phyloP scores from a whole-genome alignment of 2,329 filamentous ascomycete genomes.

The Colletotrichum sojae region DNA sequence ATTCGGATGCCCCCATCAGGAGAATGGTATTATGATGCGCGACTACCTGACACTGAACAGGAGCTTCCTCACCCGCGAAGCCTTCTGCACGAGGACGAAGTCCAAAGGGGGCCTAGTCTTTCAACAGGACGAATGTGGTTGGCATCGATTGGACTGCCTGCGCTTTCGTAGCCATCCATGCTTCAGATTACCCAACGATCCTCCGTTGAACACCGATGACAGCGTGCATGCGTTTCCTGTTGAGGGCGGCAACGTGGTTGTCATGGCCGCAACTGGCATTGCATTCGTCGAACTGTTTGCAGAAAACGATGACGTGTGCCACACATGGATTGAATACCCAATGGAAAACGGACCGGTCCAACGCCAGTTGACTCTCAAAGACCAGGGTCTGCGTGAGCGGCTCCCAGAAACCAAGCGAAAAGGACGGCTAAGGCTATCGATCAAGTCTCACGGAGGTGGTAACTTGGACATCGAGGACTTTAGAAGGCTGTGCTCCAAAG shows the following conservation, averaged over 20 bases:
- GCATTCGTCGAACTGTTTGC: slow-evolving; percentile 87
- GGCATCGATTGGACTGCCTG: slow-evolving; percentile 91
- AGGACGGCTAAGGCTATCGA: slow-evolving; percentile 76
- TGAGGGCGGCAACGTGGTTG: slow-evolving; percentile 81
- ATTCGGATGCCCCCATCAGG: slow-evolving; percentile 91
- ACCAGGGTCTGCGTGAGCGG: slow-evolving; percentile 79
- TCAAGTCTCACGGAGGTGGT: slow-evolving; percentile 84
- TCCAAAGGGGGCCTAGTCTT: slow-evolving; percentile 83
- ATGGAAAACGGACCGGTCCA: slow-evolving; percentile 74
- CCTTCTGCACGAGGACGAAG: slow-evolving; percentile 89
- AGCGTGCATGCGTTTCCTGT: slow-evolving; percentile 90
- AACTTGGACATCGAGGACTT: slow-evolving; percentile 85
- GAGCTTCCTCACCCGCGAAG: slow-evolving; percentile 84
- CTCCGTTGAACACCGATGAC: slow-evolving; percentile 73
- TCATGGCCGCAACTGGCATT: slow-evolving; percentile 85
- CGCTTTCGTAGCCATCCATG: slow-evolving; percentile 92
- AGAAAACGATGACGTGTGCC: slow-evolving; percentile 86
- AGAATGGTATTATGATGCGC: slow-evolving; percentile 90
- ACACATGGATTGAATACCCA: slow-evolving; percentile 84
- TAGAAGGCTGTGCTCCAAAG: slow-evolving; percentile 77
- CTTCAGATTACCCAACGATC: slow-evolving; percentile 87
- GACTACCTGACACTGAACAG: slow-evolving; percentile 90
- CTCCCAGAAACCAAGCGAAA: slow-evolving; percentile 82
- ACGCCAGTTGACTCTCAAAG: slow-evolving; percentile 80
- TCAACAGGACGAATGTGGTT: slow-evolving; percentile 86